phyloP scores from a whole-genome alignment of 768 basidiomycete genomes.

The Amanita fuliginea region DNA sequence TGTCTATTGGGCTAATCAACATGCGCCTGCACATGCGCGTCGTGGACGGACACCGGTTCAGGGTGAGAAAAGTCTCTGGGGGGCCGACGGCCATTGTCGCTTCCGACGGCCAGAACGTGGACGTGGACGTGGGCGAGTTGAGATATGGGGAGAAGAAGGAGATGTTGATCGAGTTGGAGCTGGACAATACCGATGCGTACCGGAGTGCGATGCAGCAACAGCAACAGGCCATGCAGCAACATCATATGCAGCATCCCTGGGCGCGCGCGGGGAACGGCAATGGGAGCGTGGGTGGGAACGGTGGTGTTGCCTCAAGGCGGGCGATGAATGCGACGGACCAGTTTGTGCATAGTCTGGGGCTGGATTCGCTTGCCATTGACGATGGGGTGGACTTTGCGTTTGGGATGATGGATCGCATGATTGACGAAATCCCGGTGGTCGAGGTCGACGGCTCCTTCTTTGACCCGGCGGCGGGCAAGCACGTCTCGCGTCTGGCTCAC shows the following conservation, averaged over 20 bases:
- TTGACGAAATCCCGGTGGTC: slow-evolving; percentile 93
- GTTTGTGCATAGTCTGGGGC: slow-evolving; percentile 78
- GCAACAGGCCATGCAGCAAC: slow-evolving; percentile 6
- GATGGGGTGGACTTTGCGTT: slow-evolving; percentile 69
- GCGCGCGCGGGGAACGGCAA: slow-evolving; percentile 10
- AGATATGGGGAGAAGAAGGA: slow-evolving; percentile 96
- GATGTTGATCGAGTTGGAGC: slow-evolving; percentile 93
- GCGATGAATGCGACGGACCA: slow-evolving; percentile 76
- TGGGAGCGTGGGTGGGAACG: slow-evolving; percentile 6
- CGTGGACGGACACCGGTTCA: slow-evolving; percentile 83
- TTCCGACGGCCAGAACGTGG: slow-evolving; percentile 89
- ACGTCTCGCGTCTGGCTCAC: slow-evolving; percentile 80
- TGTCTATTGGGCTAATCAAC: slow-evolving; percentile 85
- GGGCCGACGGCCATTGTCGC: slow-evolving; percentile 79
- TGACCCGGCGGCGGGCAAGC: slow-evolving; percentile 78
- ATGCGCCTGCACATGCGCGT: slow-evolving; percentile 96
- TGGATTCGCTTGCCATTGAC: slow-evolving; percentile 64
- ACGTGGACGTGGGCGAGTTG: slow-evolving; percentile 90
- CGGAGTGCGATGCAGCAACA: slow-evolving; percentile 20
- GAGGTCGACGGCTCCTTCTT: slow-evolving; percentile 95
- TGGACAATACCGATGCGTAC: slow-evolving; percentile 64
- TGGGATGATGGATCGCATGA: slow-evolving; percentile 94
- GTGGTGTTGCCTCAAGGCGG: slow-evolving; percentile 12
- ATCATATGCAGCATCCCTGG: neutral
- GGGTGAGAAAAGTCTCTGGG: slow-evolving; percentile 90